These are phyloP conservation scores for Phytophthora hybrid DNA, from an alignment of 352 stramenopile genomes.

Conservation along the genomic window DNA sequence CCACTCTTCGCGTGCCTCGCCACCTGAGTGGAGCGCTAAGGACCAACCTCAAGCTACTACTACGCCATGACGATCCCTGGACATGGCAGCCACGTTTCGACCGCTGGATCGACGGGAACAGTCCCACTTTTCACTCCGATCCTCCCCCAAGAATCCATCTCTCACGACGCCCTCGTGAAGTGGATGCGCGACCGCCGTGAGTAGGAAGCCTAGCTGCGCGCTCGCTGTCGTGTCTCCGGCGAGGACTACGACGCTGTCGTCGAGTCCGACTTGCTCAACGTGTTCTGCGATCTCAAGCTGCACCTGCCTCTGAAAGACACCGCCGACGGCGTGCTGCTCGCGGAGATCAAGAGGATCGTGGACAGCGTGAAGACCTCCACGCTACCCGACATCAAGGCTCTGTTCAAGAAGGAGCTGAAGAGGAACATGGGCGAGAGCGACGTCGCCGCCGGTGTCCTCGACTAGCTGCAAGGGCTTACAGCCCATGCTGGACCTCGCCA, in stretches of 20 bases:
- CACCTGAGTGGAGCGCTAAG: too few relatives aligned
- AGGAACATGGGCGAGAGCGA: constrained; percentile 11
- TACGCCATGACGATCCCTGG: too few relatives aligned
- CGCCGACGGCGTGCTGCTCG: background rate
- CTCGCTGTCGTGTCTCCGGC: too few relatives aligned
- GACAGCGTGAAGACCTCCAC: constrained; percentile 7
- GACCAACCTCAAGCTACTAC: too few relatives aligned
- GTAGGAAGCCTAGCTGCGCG: background rate
- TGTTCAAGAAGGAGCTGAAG: constrained; percentile 4
- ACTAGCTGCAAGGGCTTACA: too few relatives aligned
- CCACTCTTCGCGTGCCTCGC: too few relatives aligned
- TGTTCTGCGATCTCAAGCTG: constrained; percentile 3
- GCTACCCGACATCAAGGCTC: constrained; percentile 6
- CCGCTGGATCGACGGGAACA: background rate
- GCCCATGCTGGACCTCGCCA: too few relatives aligned
- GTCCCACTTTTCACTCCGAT: constrained; percentile 1
- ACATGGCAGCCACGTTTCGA: too few relatives aligned
- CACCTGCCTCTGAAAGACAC: background rate
- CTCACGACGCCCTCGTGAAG: background rate
- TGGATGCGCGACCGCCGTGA: background rate
- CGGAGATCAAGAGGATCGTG: constrained; percentile 3
- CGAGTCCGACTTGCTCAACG: background rate
- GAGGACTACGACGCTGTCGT: background rate
- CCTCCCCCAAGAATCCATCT: constrained; percentile 10
- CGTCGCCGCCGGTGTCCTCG: background rate